phyloP scores from a whole-genome alignment of 2,329 filamentous ascomycete genomes.

The Lecanicillium sp. region DNA sequence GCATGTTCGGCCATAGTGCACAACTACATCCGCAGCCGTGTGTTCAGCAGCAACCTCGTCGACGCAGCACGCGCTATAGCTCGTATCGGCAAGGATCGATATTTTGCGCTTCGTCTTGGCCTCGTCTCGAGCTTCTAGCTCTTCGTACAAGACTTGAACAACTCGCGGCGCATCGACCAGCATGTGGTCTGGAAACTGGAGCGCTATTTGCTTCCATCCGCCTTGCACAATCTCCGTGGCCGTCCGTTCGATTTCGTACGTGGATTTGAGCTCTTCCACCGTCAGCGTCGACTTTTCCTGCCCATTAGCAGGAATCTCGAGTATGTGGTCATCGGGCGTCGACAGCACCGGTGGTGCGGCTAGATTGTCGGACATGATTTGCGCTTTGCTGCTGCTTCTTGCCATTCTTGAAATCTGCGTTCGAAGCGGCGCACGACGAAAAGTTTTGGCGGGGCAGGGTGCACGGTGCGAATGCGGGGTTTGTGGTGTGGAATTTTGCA shows the following conservation, averaged over 20 bases:
- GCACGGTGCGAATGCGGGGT: conserved; percentile 7
- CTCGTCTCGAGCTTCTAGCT: conserved; percentile 14
- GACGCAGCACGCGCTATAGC: conserved; percentile 93
- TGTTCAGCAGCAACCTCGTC: conserved; percentile 96
- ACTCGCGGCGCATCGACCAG: conserved; percentile 77
- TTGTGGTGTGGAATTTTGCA: background rate
- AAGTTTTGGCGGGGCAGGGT: conserved; percentile 9
- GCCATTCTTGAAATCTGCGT: no score
- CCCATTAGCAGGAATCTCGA: conserved; percentile 39
- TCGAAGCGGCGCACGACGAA: no score
- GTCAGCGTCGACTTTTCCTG: conserved; percentile 24
- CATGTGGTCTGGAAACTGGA: conserved; percentile 97
- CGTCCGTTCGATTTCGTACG: conserved; percentile 82
- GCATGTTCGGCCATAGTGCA: conserved; percentile 91
- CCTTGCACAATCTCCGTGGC: conserved; percentile 64
- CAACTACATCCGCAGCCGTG: conserved; percentile 78
- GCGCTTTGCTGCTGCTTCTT: background rate
- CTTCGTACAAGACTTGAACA: conserved; percentile 44
- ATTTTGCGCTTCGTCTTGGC: conserved; percentile 34
- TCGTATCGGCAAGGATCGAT: conserved; percentile 89
- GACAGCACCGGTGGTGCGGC: conserved; percentile 52
- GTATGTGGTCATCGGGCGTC: conserved; percentile 52
- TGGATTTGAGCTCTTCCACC: conserved; percentile 63
- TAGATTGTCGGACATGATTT: conserved; percentile 37
- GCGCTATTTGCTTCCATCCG: conserved; percentile 66